A percentile compares a stretch with the other conserved stretches of the same genome.
phyloP scores from a whole-genome alignment of 352 stramenopile genomes.

The Pseudoperonospora humuli region DNA sequence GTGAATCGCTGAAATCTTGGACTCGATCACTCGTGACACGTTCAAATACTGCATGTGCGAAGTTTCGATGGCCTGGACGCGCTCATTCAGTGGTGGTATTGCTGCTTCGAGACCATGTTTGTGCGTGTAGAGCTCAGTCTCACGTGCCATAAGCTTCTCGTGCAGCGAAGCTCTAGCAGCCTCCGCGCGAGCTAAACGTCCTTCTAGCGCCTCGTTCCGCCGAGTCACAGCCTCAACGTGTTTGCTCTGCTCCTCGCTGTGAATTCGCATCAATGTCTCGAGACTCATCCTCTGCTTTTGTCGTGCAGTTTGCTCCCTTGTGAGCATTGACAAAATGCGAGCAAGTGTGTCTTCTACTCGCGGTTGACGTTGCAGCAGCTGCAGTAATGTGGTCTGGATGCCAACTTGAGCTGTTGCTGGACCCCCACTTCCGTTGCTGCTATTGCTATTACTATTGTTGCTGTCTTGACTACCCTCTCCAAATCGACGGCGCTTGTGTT shows the following conservation, averaged over 20 bases:
- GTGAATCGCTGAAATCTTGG: conserved; percentile 48
- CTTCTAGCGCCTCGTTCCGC: conserved; percentile 28
- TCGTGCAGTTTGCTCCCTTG: conserved; percentile 19
- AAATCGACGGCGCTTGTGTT: conserved; percentile 28
- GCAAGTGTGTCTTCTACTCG: conserved; percentile 26
- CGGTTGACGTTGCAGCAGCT: conserved; percentile 29
- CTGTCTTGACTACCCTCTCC: conserved; percentile 26
- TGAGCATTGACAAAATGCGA: conserved; percentile 28
- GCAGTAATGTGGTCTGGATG: conserved; percentile 29
- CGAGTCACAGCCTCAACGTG: conserved; percentile 21
- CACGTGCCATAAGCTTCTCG: conserved; percentile 36
- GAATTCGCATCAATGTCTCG: conserved; percentile 18
- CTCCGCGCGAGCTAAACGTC: conserved; percentile 20
- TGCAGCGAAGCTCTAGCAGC: conserved; percentile 25
- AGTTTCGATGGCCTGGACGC: conserved; percentile 33
- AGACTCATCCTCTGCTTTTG: conserved; percentile 18
- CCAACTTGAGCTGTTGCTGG: conserved; percentile 19
- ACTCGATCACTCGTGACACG: conserved; percentile 36
- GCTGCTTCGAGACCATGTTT: conserved; percentile 19
- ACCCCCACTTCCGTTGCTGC: conserved; percentile 19
- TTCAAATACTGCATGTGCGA: conserved; percentile 21
- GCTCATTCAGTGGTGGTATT: conserved; percentile 19
- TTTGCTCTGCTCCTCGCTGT: conserved; percentile 27
- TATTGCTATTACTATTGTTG: conserved; percentile 23
- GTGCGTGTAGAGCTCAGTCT: conserved; percentile 38